A percentile compares a stretch with the other conserved stretches of the same genome.
Evolutionary conservation across 2,329 filamentous ascomycete genomes (phyloP).

Genomic region (Lachnellula willkommii): DNA sequence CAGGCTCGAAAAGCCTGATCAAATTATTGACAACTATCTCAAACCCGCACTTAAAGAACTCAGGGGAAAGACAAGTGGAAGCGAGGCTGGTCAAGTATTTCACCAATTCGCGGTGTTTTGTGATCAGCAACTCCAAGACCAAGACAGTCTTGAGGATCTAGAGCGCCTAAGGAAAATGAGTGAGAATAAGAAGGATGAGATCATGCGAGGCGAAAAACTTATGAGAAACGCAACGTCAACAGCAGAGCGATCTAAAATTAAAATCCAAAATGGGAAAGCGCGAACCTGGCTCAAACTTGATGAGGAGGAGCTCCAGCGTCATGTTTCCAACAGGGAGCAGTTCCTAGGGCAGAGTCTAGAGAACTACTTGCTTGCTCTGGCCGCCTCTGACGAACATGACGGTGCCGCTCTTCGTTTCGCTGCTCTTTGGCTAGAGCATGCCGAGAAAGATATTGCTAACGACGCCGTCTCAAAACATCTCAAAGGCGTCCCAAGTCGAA

Average conservation of each 20-base stretch:
- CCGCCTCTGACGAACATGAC: slow-evolving; percentile 81
- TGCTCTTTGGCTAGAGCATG: slow-evolving; percentile 87
- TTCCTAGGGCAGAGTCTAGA: slow-evolving; percentile 86
- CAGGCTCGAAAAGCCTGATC: slow-evolving; percentile 82
- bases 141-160: slow-evolving; percentile 79
- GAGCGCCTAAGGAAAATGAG: slow-evolving; percentile 72
- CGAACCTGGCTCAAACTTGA: slow-evolving; percentile 88
- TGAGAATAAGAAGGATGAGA: slow-evolving; percentile 75
- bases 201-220: slow-evolving; percentile 64
- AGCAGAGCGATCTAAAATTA: slow-evolving; percentile 51
- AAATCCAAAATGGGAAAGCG: slow-evolving; percentile 63
- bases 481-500: slow-evolving; percentile 72
- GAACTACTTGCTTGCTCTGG: slow-evolving; percentile 83
- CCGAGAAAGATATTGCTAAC: slow-evolving; percentile 71
- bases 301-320: slow-evolving; percentile 74
- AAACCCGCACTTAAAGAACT: slow-evolving; percentile 79
- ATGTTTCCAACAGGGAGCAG: slow-evolving; percentile 69
- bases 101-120: slow-evolving; percentile 95
- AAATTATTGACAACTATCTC: slow-evolving; percentile 82
- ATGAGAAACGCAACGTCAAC: slow-evolving; percentile 36
- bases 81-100: slow-evolving; percentile 80
- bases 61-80: slow-evolving; percentile 59
- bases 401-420: slow-evolving; percentile 89
- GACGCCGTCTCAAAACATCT: slow-evolving; percentile 67
- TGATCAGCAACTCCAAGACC: slow-evolving; percentile 85